Evolutionary conservation across 768 basidiomycete species (phyloP), one percentile per base, ranked within the genome.

Genomic region (Lentinula sp.): DNA sequence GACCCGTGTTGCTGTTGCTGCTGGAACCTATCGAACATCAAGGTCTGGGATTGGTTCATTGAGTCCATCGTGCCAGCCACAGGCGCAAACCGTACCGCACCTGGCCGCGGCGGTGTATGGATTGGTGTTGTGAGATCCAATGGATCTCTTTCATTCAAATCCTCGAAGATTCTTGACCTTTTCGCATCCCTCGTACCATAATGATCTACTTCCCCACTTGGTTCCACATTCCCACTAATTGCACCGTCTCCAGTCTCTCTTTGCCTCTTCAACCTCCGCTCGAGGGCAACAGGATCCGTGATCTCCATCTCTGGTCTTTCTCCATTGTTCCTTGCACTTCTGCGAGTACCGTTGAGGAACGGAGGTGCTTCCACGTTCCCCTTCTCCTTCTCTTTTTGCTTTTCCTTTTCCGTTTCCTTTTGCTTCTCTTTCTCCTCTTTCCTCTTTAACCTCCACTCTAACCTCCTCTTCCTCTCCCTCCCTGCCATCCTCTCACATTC

Each of bases 401-500:
- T 76, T 55, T 73, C 76, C 5, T 85, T 81, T 23, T 23, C 23
- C 23, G 1, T 23, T 64, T 82, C 80, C 69, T 86, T 23, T 23
- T 23, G 23, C 23, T 23, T 88, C 66, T 71, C 68, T 46, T 68
- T 69, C 62, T 84, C 86, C 8, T 83, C 82, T 61, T 84, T 72
- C 65, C 90, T 78, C 73, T 86, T 83, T 62, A 85, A 75, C 69
- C 95, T 91, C 56, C 87, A 78, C 42, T 73, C 80, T 13, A 92
- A 89, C 91, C 95, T 95, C 65, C 90, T 78, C 73, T 86, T 82
- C 61, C 85, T 76, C 69, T 95, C 91, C 55, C 87, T 78, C 40
- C 73, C 80, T 11, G 92, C 90, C 91, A 95, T 95, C 65, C 91
- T 80, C 70, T 90, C 88, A 70, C 95, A 98, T 70, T 98, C 96